phyloP scores from a whole-genome alignment of 2,329 filamentous ascomycete genomes.

The Alternaria sp. region DNA sequence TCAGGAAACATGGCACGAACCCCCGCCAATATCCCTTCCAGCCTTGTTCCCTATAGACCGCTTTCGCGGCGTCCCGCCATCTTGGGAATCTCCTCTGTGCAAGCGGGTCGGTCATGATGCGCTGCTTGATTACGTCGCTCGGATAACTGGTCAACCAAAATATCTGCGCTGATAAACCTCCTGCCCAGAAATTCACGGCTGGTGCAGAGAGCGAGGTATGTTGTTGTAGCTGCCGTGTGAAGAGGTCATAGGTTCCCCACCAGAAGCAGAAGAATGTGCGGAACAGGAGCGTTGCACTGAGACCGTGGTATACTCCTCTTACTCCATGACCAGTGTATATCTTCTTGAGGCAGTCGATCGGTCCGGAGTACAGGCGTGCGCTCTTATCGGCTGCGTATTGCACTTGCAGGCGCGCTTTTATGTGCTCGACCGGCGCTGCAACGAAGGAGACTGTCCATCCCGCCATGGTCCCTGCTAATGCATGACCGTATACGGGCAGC shows the following conservation, averaged over 20 bases:
- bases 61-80: slow-evolving; percentile 81
- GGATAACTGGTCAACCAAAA: slow-evolving; percentile 96
- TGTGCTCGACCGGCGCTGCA: slow-evolving; percentile 91
- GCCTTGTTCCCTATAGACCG: slow-evolving; percentile 79
- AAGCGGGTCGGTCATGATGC: slow-evolving; percentile 94
- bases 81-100: slow-evolving; percentile 70
- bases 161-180: slow-evolving; percentile 88
- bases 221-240: slow-evolving; percentile 72
- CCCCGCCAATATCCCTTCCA: slow-evolving; percentile 87
- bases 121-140: slow-evolving; percentile 91
- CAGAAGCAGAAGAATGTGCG: slow-evolving; percentile 95
- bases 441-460: slow-evolving; percentile 92
- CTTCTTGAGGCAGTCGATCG: slow-evolving; percentile 81
- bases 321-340: slow-evolving; percentile 70
- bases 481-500: slow-evolving; percentile 82
- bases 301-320: slow-evolving; percentile 82
- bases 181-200: slow-evolving; percentile 95
- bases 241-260: slow-evolving; percentile 94
- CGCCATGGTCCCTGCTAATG: slow-evolving; percentile 84
- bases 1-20: slow-evolving; percentile 89
- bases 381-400: slow-evolving; percentile 86
- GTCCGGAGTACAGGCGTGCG: slow-evolving; percentile 82
- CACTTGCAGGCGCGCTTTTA: slow-evolving; percentile 92
- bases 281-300: slow-evolving; percentile 86
- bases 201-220: slow-evolving; percentile 77